These are phyloP conservation scores for Coemansia biformis DNA, from an alignment of 192 early-diverging fungal genomes.

Conservation along the genomic window DNA sequence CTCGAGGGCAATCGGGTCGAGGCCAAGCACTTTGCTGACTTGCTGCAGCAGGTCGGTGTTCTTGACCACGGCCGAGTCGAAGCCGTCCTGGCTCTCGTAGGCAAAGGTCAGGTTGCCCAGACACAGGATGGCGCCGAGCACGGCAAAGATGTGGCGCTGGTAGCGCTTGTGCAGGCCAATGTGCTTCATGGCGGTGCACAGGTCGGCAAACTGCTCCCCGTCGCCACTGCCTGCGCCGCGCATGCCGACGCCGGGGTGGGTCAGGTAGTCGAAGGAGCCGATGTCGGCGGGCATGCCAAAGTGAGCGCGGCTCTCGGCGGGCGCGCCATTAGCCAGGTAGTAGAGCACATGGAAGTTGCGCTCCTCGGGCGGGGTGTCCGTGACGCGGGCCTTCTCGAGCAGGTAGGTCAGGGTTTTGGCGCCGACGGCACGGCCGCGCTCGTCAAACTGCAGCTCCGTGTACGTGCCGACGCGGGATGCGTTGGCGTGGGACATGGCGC, in stretches of 20 bases:
- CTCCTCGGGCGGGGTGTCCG: constrained; percentile 53
- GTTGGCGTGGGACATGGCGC: constrained; percentile 58
- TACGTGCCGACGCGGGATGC: constrained; percentile 79
- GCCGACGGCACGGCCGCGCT: constrained; percentile 77
- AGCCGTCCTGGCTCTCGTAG: constrained; percentile 58
- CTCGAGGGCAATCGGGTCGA: constrained; percentile 72
- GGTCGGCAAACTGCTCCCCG: constrained; percentile 55
- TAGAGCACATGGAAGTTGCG: constrained; percentile 78
- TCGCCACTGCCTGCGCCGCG: constrained; percentile 73
- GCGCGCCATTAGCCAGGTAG: constrained; percentile 74
- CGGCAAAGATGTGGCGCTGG: constrained; percentile 76
- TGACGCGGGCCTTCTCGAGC: constrained; percentile 60
- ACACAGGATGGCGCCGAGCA: constrained; percentile 82
- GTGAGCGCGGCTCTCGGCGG: constrained; percentile 62
- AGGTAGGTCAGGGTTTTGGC: constrained; percentile 68
- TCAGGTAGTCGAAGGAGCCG: constrained; percentile 42
- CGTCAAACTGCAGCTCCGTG: constrained; percentile 90
- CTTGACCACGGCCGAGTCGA: constrained; percentile 75
- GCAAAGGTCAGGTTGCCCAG: constrained; percentile 83
- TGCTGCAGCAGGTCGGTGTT: constrained; percentile 74
- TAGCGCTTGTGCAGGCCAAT: constrained; percentile 67
- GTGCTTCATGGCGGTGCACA: constrained; percentile 57
- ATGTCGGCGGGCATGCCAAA: constrained; percentile 57
- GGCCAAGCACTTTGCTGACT: constrained; percentile 80
- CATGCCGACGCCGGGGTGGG: constrained; percentile 52